phyloP scores from a whole-genome alignment of 345 rosid genomes.

The Heritiera littoralis region DNA sequence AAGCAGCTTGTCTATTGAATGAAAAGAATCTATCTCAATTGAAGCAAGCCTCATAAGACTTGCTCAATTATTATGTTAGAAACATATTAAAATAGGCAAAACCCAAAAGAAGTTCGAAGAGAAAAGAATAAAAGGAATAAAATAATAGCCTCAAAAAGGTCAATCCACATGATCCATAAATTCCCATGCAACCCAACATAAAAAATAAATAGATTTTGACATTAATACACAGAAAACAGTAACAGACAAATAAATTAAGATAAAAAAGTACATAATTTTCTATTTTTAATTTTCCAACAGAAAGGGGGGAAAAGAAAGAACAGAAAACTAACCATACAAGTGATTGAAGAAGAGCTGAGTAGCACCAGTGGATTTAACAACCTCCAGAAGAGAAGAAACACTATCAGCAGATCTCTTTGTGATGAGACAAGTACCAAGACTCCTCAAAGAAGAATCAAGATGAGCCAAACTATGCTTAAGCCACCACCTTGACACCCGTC shows the following conservation, averaged over 20 bases:
- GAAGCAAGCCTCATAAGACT: background rate
- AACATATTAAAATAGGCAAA: slow-evolving; percentile 2
- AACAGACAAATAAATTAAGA: background rate
- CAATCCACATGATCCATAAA: slow-evolving; percentile 25
- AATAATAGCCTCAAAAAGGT: slow-evolving; percentile 18
- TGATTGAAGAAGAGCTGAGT: slow-evolving; percentile 96
- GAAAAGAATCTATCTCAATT: slow-evolving; percentile 2
- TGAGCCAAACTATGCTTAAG: slow-evolving; percentile 90
- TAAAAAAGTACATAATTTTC: background rate
- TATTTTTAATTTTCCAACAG: background rate
- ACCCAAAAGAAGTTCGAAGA: background rate
- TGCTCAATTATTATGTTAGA: background rate
- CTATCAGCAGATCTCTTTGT: slow-evolving; percentile 88
- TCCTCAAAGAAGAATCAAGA: slow-evolving; percentile 84
- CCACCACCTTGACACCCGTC: slow-evolving; percentile 99
- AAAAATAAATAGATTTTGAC: background rate
- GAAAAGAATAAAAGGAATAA: background rate
- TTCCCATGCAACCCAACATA: slow-evolving; percentile 11
- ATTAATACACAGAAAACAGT: background rate
- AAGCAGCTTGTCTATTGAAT: slow-evolving; percentile 1
- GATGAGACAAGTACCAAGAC: slow-evolving; percentile 80
- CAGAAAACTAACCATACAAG: slow-evolving; percentile 70
- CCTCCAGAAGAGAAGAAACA: slow-evolving; percentile 76
- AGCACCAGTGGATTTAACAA: slow-evolving; percentile 89
- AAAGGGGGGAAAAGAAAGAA: background rate